A percentile compares a stretch with the other conserved stretches of the same genome.
phyloP scores from a whole-genome alignment of 75 land plant genomes.

The Selaginella tamariscina region DNA sequence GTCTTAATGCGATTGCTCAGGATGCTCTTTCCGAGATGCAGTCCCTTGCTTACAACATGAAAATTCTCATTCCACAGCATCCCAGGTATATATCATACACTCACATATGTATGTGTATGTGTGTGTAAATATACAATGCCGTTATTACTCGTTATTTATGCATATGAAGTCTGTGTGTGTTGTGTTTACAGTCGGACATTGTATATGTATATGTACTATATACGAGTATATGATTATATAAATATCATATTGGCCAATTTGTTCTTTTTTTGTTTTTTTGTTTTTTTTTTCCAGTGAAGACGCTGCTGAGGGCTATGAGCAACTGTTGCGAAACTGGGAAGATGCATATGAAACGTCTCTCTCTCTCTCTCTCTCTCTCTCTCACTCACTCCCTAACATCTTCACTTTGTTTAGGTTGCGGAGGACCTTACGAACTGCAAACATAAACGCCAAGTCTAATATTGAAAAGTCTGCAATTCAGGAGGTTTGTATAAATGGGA shows the following conservation, averaged over 20 bases:
- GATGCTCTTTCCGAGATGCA: slow-evolving; percentile 21
- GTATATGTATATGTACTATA: no score
- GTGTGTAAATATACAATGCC: no score
- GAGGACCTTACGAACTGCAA: slow-evolving; percentile 21
- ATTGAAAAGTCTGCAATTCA: slow-evolving; percentile 25
- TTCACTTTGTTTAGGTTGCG: slow-evolving; percentile 18
- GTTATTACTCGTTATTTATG: no score
- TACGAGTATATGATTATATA: no score
- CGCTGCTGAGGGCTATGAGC: slow-evolving; percentile 15
- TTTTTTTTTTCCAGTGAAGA: slow-evolving; percentile 22
- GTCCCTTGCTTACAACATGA: slow-evolving; percentile 17
- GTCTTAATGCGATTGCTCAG: slow-evolving; percentile 27
- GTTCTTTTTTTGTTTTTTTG: no score
- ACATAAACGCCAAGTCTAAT: slow-evolving; percentile 25
- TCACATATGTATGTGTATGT: no score
- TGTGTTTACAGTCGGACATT: no score
- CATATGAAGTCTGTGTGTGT: no score
- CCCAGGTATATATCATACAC: slow-evolving; percentile 16
- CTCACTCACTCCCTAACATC: neutral
- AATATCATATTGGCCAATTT: no score
- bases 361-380: neutral
- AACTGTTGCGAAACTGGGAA: slow-evolving; percentile 19
- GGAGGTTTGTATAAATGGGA: slow-evolving; percentile 15
- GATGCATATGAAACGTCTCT: slow-evolving; percentile 23
- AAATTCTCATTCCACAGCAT: slow-evolving; percentile 15